These are phyloP conservation scores for Tieghemostelium lacteum DNA, from an alignment of 78 protist genomes.

Conservation along the genomic window DNA sequence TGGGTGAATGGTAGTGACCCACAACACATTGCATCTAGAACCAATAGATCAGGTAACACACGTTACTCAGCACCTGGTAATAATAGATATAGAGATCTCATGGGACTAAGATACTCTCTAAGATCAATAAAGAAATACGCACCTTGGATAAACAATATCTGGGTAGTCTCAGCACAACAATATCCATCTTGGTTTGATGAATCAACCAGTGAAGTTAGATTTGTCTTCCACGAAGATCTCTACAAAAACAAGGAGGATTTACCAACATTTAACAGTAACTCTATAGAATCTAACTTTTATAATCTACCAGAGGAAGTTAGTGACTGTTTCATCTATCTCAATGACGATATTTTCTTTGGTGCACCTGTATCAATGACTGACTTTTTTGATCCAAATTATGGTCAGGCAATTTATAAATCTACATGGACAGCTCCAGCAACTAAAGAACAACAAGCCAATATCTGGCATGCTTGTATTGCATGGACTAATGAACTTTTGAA, in stretches of 20 bases:
- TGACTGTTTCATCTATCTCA: constrained; percentile 73
- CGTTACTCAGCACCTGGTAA: constrained; percentile 43
- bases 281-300: constrained; percentile 58
- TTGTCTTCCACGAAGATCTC: constrained; percentile 55
- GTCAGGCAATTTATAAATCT: constrained; percentile 73
- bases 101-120: constrained; percentile 62
- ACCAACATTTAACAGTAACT: constrained; percentile 63
- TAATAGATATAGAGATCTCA: constrained; percentile 60
- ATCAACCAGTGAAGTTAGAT: constrained; percentile 13
- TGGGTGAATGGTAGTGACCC: constrained; percentile 44
- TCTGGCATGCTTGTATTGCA: constrained; percentile 76
- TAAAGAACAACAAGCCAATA: constrained; percentile 52
- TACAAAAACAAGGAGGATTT: constrained; percentile 21
- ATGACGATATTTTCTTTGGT: constrained; percentile 70
- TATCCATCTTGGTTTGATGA: constrained; percentile 67
- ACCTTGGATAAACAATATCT: constrained; percentile 57
- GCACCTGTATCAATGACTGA: constrained; percentile 23
- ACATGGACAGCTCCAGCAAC: constrained; percentile 71
- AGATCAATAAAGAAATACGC: constrained; percentile 52
- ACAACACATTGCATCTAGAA: constrained; percentile 16
- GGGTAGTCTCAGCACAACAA: constrained; percentile 42
- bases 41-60: constrained; percentile 15
- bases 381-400: constrained; percentile 64
- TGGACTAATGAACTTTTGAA: constrained; percentile 61
- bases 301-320: constrained; percentile 69